A percentile compares a stretch with the other conserved stretches of the same genome.
Conservation (phyloP, 2,329 filamentous ascomycete species). For the Alternaria triticimaculans region DNA sequence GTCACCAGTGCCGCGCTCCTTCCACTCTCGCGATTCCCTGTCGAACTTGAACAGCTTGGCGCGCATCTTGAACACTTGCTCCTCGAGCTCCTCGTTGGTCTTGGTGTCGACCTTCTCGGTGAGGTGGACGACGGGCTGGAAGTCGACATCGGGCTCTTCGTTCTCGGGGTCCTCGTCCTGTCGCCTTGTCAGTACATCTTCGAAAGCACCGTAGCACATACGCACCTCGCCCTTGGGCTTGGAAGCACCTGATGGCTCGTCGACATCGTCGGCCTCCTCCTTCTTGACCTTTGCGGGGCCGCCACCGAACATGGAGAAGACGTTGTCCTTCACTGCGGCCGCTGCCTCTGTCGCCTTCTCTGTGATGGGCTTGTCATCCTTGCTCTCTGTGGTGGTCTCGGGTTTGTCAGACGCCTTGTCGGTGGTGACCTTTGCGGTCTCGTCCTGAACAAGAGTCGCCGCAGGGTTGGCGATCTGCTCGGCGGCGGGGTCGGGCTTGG, state of each 20-base stretch:
- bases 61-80: slow-evolving; percentile 99
- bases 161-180: slow-evolving; percentile 80
- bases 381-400: slow-evolving; percentile 32
- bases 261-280: slow-evolving; percentile 70
- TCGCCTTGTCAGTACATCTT: slow-evolving; percentile 18
- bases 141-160: slow-evolving; percentile 92
- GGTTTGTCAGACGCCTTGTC: slow-evolving; percentile 42
- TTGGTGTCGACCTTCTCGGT: slow-evolving; percentile 97
- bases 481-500: slow-evolving; percentile 51
- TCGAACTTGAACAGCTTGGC: slow-evolving; percentile 99
- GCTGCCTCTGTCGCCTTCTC: slow-evolving; percentile 49
- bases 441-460: slow-evolving; percentile 50
- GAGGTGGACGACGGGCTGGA: slow-evolving; percentile 93
- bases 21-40: slow-evolving; percentile 92
- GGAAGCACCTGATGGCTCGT: slow-evolving; percentile 87
- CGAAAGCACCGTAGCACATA: not conserved
- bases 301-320: slow-evolving; percentile 99
- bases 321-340: slow-evolving; percentile 60
- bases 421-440: slow-evolving; percentile 54
- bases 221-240: slow-evolving; percentile 56
- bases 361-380: slow-evolving; percentile 60
- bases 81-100: slow-evolving; percentile 98
- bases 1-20: slow-evolving; percentile 97
- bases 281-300: slow-evolving; percentile 96
- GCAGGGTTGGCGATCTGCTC: slow-evolving; percentile 49